Conservation (phyloP, 495 filamentous ascomycete species). For the Hypoxylon cercidicola region DNA sequence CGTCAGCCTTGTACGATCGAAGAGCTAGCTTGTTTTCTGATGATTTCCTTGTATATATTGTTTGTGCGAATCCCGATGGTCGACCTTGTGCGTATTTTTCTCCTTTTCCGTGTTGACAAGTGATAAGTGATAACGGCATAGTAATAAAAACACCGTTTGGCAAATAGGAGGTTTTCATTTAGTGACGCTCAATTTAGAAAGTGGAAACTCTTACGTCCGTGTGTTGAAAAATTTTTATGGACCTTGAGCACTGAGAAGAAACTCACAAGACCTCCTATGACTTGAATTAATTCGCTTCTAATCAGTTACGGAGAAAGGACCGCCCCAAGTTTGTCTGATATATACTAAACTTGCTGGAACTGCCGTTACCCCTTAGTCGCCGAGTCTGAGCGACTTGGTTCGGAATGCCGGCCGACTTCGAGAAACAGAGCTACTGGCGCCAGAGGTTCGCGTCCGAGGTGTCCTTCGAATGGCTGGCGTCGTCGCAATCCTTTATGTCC, state of each 20-base stretch:
- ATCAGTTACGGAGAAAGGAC: too few species aligned
- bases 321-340: not conserved
- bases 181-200: not conserved
- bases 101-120: too few species aligned
- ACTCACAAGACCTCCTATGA: too few species aligned
- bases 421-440: slow-evolving; percentile 56
- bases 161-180: not conserved
- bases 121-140: not conserved
- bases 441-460: slow-evolving; percentile 49
- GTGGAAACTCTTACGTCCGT: slow-evolving; percentile 5
- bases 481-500: slow-evolving; percentile 49
- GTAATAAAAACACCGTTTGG: not conserved
- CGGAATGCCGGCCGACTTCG: slow-evolving; percentile 45
- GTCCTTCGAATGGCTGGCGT: slow-evolving; percentile 54
- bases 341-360: not conserved
- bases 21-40: too few species aligned
- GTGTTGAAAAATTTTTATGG: too few species aligned
- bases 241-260: too few species aligned
- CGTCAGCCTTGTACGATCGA: too few species aligned
- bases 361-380: not conserved
- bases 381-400: not conserved
- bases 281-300: too few species aligned
- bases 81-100: too few species aligned
- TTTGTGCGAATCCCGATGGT: too few species aligned
- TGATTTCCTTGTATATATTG: too few species aligned